Evolutionary conservation across 352 stramenopile species (phyloP).

Genomic region (Globisporangium solare): DNA sequence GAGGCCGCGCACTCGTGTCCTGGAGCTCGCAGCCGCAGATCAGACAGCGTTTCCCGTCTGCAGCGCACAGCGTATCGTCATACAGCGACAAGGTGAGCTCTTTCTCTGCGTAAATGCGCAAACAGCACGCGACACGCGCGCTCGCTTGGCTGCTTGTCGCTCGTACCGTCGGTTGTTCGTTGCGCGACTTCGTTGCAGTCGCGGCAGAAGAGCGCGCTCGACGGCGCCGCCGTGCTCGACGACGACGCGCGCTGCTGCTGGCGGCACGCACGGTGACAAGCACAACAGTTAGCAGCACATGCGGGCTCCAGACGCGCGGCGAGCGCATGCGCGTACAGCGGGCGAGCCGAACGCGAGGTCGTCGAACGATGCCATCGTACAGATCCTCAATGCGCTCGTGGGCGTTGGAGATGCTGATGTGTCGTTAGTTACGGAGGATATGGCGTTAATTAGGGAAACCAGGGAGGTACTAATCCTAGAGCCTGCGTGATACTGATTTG

Average conservation of each 20-base stretch:
- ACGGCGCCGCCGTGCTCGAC: background rate
- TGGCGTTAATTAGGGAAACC: too few relatives aligned
- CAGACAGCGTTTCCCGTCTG: conserved; percentile 63
- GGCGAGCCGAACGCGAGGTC: conserved; percentile 56
- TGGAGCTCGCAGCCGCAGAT: conserved; percentile 59
- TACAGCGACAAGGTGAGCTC: background rate
- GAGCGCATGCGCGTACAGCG: background rate
- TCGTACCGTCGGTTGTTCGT: conserved; percentile 43
- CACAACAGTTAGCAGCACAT: background rate
- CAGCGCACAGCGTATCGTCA: background rate
- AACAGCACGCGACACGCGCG: background rate
- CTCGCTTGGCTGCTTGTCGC: too few relatives aligned
- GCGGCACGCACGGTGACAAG: background rate
- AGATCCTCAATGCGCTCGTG: too few relatives aligned
- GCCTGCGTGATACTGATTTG: too few relatives aligned
- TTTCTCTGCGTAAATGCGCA: background rate
- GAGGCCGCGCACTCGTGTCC: conserved; percentile 7
- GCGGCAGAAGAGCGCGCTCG: conserved; percentile 39
- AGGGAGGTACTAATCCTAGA: too few relatives aligned
- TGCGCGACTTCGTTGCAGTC: conserved; percentile 61
- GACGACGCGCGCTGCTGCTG: background rate
- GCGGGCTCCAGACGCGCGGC: background rate
- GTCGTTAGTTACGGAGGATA: too few relatives aligned
- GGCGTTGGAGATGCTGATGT: too few relatives aligned
- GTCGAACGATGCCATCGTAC: conserved; percentile 76